Conservation (phyloP, 2,329 filamentous ascomycete genomes). For the Sporothrix euskadiensis region DNA sequence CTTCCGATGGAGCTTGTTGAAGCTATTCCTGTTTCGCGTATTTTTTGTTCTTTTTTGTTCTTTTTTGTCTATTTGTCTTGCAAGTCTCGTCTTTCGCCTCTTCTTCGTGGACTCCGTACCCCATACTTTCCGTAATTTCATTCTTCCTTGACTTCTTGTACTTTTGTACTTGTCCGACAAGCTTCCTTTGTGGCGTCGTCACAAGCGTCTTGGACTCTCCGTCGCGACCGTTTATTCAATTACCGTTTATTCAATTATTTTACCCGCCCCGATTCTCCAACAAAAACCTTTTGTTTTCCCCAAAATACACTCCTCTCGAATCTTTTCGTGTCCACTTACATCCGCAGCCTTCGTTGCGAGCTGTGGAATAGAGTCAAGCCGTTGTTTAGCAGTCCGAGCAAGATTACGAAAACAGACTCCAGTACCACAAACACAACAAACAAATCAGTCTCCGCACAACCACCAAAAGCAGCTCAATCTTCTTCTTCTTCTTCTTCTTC, state of each 20-base stretch:
- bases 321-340: slow-evolving; percentile 7
- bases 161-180: not conserved
- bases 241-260: not conserved
- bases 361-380: slow-evolving; percentile 3
- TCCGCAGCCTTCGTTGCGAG: not conserved
- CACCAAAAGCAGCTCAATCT: not conserved
- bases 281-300: not conserved
- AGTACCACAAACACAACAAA: not conserved
- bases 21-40: slow-evolving; percentile 24
- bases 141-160: not conserved
- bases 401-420: not conserved
- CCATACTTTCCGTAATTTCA: not conserved
- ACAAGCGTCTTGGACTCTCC: not conserved
- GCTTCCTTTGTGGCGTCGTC: not conserved
- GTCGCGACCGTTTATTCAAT: not conserved
- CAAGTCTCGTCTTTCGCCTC: not conserved
- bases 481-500: not conserved
- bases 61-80: not conserved
- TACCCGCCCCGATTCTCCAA: not conserved
- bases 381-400: not conserved
- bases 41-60: not conserved
- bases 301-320: not conserved
- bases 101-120: not conserved
- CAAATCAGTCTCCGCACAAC: not conserved
- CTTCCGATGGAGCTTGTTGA: not conserved